phyloP scores from a whole-genome alignment of 345 rosid species.

The Dovyalis caffra region DNA sequence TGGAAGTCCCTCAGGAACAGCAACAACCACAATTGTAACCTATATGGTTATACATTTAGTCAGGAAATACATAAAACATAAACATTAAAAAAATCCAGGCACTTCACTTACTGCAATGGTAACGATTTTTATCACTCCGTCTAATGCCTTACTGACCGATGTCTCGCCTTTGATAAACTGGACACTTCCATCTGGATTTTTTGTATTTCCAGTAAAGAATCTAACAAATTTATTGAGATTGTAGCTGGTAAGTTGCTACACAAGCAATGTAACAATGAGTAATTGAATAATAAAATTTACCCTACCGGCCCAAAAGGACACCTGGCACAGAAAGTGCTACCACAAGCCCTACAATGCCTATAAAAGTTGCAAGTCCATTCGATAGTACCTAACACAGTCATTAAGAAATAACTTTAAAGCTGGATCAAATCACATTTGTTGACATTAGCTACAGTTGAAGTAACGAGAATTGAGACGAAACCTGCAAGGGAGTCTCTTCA shows the following conservation, averaged over 20 bases:
- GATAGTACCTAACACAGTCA: conserved; percentile 70
- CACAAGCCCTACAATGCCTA: conserved; percentile 89
- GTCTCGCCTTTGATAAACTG: conserved; percentile 75
- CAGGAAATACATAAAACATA: conserved; percentile 12
- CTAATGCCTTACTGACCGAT: conserved; percentile 48
- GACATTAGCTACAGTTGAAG: conserved; percentile 1
- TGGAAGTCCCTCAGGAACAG: conserved; percentile 99
- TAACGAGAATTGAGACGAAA: conserved; percentile 25
- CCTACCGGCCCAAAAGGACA: conserved; percentile 78
- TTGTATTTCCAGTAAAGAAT: conserved; percentile 81
- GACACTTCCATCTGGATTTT: conserved; percentile 45
- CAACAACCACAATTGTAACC: conserved; percentile 99
- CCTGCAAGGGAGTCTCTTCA: conserved; percentile 99
- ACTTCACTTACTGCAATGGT: conserved; percentile 80
- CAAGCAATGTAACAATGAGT: conserved; percentile 11
- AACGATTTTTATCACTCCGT: conserved; percentile 76
- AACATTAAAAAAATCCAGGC: conserved; percentile 18
- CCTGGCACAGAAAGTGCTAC: conserved; percentile 78
- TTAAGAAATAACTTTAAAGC: conserved; percentile 17
- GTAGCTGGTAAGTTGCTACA: conserved; percentile 6
- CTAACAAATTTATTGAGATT: conserved; percentile 36
- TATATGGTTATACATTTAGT: conserved; percentile 36
- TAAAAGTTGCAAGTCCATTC: conserved; percentile 98
- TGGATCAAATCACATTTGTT: conserved; percentile 7
- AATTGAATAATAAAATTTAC: conserved; percentile 11